Conservation (phyloP, 192 early-diverging fungal genomes). For the Backusella psychrophila region DNA sequence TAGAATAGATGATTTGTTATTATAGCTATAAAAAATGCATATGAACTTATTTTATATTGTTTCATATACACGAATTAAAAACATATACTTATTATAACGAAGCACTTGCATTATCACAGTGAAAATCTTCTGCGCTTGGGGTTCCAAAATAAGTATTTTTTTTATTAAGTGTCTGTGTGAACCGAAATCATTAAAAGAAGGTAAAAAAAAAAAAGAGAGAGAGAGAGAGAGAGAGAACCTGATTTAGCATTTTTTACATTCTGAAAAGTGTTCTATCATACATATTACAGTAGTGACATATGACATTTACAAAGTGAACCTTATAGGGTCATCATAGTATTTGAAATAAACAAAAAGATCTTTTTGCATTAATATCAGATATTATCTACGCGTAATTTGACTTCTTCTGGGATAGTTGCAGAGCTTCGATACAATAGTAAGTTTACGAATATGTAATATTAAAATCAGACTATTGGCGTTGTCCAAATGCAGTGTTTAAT, state of each 20-base stretch:
- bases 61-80: no score
- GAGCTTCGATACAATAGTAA: not conserved
- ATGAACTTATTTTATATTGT: not conserved
- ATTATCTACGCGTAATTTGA: not conserved
- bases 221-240: not conserved
- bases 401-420: not conserved
- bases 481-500: not conserved
- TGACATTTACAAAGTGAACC: no score
- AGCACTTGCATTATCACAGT: not conserved
- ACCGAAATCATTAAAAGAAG: not conserved
- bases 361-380: not conserved
- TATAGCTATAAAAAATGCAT: not conserved
- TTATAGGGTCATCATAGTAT: not conserved
- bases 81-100: not conserved
- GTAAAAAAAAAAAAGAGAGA: not conserved
- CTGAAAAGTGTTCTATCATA: not conserved
- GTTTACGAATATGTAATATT: not conserved
- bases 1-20: not conserved
- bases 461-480: not conserved
- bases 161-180: not conserved
- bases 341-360: not conserved
- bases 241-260: not conserved
- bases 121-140: not conserved
- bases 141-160: not conserved
- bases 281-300: not conserved